Evolutionary conservation across 805 yeast genomes (phyloP).

Genomic region (Kazachstania bromeliacearum): DNA sequence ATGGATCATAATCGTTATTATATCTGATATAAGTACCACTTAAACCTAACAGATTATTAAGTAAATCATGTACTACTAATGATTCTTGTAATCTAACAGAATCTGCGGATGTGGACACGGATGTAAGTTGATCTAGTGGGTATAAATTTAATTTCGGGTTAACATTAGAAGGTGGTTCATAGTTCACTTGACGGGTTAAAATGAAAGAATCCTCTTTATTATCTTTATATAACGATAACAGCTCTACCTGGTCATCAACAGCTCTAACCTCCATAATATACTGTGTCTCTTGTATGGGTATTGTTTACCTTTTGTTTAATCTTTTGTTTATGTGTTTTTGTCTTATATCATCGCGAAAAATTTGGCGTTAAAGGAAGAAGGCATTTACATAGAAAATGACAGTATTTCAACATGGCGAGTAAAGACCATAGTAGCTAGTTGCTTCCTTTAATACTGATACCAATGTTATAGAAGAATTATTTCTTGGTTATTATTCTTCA

Average conservation of each 20-base stretch:
- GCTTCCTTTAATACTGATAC: no score
- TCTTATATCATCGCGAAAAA: no score
- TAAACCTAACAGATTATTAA: constrained; percentile 56
- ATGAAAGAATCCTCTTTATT: constrained; percentile 6
- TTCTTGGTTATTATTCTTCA: no score
- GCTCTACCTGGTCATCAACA: constrained; percentile 22
- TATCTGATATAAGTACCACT: constrained; percentile 75
- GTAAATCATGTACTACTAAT: constrained; percentile 56
- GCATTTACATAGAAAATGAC: no score
- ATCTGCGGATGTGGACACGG: constrained; percentile 22
- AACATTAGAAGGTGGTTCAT: constrained; percentile 29
- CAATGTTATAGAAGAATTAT: no score
- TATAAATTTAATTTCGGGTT: constrained; percentile 32
- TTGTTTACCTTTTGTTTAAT: no score
- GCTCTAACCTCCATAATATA: constrained; percentile 20
- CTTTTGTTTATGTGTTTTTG: no score
- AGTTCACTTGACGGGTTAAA: constrained; percentile 26
- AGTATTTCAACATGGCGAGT: no score
- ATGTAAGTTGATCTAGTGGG: constrained; percentile 32
- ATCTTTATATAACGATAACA: constrained; percentile 4
- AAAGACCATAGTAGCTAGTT: no score
- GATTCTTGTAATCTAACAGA: constrained; percentile 61
- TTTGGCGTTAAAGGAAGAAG: no score
- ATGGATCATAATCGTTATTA: constrained; percentile 49
- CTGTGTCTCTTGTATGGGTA: no score